Evolutionary conservation across 768 basidiomycete species (phyloP).

Genomic region (Amanita pseudoporphyria): DNA sequence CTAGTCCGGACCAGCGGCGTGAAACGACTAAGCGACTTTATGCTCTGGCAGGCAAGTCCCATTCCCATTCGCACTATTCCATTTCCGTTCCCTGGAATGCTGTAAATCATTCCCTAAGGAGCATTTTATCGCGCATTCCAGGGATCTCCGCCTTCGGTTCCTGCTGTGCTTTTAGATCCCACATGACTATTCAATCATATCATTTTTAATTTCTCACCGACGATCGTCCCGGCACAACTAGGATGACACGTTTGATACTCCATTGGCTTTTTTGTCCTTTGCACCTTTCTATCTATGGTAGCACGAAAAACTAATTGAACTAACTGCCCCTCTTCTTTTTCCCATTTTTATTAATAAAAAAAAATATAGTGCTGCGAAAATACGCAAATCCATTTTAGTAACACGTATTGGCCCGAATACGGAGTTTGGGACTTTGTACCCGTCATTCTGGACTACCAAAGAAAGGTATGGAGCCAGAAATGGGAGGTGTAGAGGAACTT

Average conservation of each 20-base stretch:
- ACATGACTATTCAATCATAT: neutral
- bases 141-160: neutral
- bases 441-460: constrained; percentile 82
- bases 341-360: too few relatives aligned
- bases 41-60: constrained; percentile 86
- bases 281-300: neutral
- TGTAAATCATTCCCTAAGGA: too few relatives aligned
- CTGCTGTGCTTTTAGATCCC: neutral
- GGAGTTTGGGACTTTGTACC: constrained; percentile 81
- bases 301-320: neutral
- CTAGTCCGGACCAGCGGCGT: constrained; percentile 90
- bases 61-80: neutral
- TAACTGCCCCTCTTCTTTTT: neutral
- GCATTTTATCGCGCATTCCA: neutral
- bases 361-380: constrained; percentile 58
- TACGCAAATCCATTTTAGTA: constrained; percentile 81
- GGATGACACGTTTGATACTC: neutral
- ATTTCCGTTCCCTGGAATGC: neutral
- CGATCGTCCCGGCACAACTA: neutral
- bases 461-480: constrained; percentile 45
- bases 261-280: neutral
- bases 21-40: constrained; percentile 76
- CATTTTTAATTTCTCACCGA: neutral
- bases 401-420: constrained; percentile 90
- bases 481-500: neutral